Conservation (phyloP, 1,284 basidiomycete species). For the Ceratobasidium sp. region DNA sequence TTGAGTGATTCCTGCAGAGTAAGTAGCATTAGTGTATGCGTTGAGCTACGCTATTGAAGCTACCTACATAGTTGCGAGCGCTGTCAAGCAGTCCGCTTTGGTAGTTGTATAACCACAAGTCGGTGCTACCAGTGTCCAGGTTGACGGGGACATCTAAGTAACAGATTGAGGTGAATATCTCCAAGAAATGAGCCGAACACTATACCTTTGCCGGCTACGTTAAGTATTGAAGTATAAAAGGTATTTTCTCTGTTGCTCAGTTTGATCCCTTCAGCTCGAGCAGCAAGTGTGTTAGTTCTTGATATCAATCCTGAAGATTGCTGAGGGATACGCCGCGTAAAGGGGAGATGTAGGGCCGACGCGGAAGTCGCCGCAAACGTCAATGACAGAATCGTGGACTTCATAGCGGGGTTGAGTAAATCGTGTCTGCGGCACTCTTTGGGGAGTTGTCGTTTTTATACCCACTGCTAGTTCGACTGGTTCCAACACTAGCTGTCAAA, state of each 20-base stretch:
- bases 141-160: conserved; percentile 17
- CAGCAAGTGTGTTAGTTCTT: neutral
- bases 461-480: no score
- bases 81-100: conserved; percentile 10
- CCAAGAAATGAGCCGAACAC: no score
- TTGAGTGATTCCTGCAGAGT: neutral
- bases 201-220: conserved; percentile 26
- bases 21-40: neutral
- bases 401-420: no score
- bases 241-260: neutral
- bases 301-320: neutral
- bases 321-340: neutral
- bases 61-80: conserved; percentile 15
- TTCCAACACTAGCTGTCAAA: no score
- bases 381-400: neutral
- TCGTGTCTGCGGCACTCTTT: no score
- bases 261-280: neutral
- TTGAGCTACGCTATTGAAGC: neutral
- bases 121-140: conserved; percentile 33
- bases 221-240: conserved; percentile 14
- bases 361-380: neutral
- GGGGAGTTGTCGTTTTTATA: no score
- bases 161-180: neutral
- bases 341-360: conserved; percentile 27
- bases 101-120: conserved; percentile 37